Evolutionary conservation across 352 stramenopile species (phyloP), one percentile per base, ranked within the genome.

Genomic region (Pythium myriotylum): DNA sequence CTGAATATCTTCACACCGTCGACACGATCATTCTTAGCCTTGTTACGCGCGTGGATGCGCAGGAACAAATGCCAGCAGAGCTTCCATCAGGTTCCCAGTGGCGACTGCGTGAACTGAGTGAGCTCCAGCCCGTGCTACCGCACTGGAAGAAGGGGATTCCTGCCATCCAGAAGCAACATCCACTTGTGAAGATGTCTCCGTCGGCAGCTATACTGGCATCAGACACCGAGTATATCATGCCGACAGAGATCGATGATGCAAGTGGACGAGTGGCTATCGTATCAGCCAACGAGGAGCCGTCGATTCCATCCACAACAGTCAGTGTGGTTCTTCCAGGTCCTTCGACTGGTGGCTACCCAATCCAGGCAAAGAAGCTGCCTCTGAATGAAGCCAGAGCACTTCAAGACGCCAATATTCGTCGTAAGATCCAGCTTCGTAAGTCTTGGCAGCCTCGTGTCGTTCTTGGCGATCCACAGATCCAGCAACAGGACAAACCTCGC

Each of bases 391-490:
- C 69, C 1, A 48, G 62, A 9, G 62, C 63, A 14, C 69, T 68
- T 3, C 81, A 86, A 20, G 65, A 73, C 4, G 64, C 66, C 19
- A 88, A 80, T 52, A 79, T 88, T 16, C 78, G 70, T 3, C 74
- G 70, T 26, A 82, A 82, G 42, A 54, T 87, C 16, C 81, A 81
- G 35, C 68, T 90, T 0, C 77, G 79, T 42, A 76, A 79, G 26
- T 90, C 81, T 17, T 90, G 81, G 81, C 75, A 81, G 45, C 68
- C 71, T 16, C 64, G 59, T 2, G 43, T 62, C n/a, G 41, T 63
- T 3, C 19, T 62, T 3, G 12, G 19, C 23, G 42, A 59, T 14
- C 20, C 39, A 10, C 39, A 43, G 19, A 10, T 17, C 2, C 60
- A 67, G 22, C 22, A 58, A 14, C 58, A 43, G n/a, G 23, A 29